phyloP scores from a whole-genome alignment of 768 basidiomycete genomes.

The Psilocybe sp. region DNA sequence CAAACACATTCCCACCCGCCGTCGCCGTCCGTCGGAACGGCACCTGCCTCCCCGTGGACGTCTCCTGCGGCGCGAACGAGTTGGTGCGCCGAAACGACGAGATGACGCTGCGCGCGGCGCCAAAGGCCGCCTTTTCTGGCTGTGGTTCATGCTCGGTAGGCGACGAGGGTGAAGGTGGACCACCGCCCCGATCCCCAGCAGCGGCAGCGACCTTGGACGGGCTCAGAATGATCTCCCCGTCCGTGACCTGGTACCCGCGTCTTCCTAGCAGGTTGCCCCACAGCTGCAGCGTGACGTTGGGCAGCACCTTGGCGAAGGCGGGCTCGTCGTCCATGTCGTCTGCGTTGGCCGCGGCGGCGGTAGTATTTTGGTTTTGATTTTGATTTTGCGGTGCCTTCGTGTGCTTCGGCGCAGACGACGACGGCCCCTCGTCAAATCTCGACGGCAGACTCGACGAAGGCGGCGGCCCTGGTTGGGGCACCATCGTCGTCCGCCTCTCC shows the following conservation, averaged over 20 bases:
- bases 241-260: slow-evolving; percentile 63
- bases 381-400: not conserved
- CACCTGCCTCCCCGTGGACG: slow-evolving; percentile 26
- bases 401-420: slow-evolving; percentile 12
- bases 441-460: slow-evolving; percentile 19
- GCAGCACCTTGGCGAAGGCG: slow-evolving; percentile 54
- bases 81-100: slow-evolving; percentile 60
- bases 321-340: slow-evolving; percentile 50
- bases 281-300: slow-evolving; percentile 59
- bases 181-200: slow-evolving; percentile 2
- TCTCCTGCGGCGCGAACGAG: slow-evolving; percentile 52
- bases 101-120: slow-evolving; percentile 40
- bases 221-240: slow-evolving; percentile 58
- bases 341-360: slow-evolving; percentile 1
- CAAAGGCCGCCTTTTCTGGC: slow-evolving; percentile 14
- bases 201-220: slow-evolving; percentile 42
- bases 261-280: slow-evolving; percentile 69
- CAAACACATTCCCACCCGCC: not conserved
- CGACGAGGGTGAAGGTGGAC: too few species aligned
- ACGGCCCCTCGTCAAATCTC: slow-evolving; percentile 16
- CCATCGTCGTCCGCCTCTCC: slow-evolving; percentile 38
- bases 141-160: too few species aligned
- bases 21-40: slow-evolving; percentile 47
- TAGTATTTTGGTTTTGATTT: slow-evolving; percentile 3
- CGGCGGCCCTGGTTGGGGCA: slow-evolving; percentile 22